Evolutionary conservation across 768 basidiomycete species (phyloP), one percentile per base, ranked within the genome.

Genomic region (Lanmaoa pseudosensibilis): DNA sequence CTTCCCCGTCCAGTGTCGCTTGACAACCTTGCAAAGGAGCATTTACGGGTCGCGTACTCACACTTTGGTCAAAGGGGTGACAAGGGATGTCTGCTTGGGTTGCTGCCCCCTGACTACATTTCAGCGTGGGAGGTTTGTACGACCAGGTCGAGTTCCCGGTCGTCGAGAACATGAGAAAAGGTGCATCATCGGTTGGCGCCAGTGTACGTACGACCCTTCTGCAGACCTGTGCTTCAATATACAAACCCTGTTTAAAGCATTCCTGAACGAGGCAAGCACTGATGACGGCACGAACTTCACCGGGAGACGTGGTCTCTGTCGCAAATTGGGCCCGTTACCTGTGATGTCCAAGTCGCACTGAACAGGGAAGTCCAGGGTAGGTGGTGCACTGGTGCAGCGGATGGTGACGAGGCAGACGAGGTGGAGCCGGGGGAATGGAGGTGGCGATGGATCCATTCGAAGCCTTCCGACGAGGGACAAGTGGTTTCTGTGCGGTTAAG

Each of bases 151-250:
- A 54, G 63, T 54, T 62, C 73, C 70, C 63, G 75, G 76, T 77
- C 80, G 73, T 80, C 81, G 76, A 79, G 77, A 84, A 80, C 61
- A 86, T 86, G 85, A 85, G 85, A 77, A 84, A 86, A 85, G 85
- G 85, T 86, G 57, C 41, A 59, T 68, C 60, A 34, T 56, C 49
- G 43, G 16, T 54, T 40, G 54, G 47, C 37, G 39, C 36, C 43
- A 32, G 40, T 51, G 46, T 56, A 15, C 15, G n/a, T 16, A 30
- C 27, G 25, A 25, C 25, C 5, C 25, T 25, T 25, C 25, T 25
- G 27, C 27, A 0, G 27, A 30, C 27, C 27, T 30, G 27, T 30
- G 27, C 6, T 25, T 25, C 4, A 27, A 27, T 27, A 27, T 27
- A 27, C 27, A 27, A 27, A 5, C 27, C 3, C 27, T 27, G 27